Conservation (phyloP, 352 stramenopile genomes). For the Phytophthora capsici region DNA sequence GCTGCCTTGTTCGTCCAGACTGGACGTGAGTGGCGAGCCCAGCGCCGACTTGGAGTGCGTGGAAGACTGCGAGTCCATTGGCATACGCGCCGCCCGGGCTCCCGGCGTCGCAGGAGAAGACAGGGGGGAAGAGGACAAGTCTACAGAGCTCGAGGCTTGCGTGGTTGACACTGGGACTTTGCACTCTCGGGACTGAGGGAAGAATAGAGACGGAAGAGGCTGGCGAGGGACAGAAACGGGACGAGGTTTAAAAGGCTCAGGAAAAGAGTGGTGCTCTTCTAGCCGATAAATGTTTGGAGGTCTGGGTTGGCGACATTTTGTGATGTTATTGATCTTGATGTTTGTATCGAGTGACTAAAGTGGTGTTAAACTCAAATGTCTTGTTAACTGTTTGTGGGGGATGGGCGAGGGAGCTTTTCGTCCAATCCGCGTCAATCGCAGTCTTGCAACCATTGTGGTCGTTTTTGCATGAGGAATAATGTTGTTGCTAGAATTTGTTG, state of each 20-base stretch:
- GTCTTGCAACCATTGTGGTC: too few species aligned
- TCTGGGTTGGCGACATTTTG: too few species aligned
- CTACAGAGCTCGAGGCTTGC: not conserved
- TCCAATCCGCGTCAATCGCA: conserved; percentile 6
- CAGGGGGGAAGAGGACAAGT: not conserved
- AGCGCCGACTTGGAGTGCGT: conserved; percentile 60
- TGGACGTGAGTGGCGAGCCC: conserved; percentile 46
- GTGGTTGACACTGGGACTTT: conserved; percentile 8
- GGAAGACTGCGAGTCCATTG: conserved; percentile 52
- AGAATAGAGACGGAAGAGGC: conserved; percentile 28
- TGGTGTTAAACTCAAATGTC: too few species aligned
- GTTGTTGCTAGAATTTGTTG: not conserved
- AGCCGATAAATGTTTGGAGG: not conserved
- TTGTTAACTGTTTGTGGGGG: not conserved
- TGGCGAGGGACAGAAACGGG: conserved; percentile 13
- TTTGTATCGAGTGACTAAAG: too few species aligned
- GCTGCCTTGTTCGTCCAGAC: conserved; percentile 43
- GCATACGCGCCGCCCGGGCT: conserved; percentile 24
- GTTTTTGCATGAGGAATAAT: too few species aligned
- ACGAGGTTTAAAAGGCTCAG: not conserved
- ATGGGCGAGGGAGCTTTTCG: conserved; percentile 1
- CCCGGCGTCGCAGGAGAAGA: conserved; percentile 8
- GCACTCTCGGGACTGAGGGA: conserved; percentile 10
- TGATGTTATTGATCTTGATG: too few species aligned
- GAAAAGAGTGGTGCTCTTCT: conserved; percentile 1